These are phyloP conservation scores for Nothomitra cinnamomea DNA, from an alignment of 2,329 filamentous ascomycete genomes.

Conservation along the genomic window DNA sequence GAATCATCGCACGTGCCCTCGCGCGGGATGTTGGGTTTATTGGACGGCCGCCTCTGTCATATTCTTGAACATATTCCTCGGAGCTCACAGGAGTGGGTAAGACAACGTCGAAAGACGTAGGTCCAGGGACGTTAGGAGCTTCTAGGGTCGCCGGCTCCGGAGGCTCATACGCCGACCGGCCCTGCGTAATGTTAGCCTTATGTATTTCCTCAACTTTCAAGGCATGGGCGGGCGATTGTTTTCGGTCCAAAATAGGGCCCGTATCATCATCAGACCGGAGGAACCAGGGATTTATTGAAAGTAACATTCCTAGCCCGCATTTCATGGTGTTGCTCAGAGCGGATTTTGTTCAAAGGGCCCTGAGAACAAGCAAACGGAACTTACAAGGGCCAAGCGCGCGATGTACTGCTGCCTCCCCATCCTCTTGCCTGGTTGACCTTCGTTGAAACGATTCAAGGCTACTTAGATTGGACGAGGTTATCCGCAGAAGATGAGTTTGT, in stretches of 20 bases:
- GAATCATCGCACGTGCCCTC: conserved; percentile 23
- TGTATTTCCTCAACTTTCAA: not conserved
- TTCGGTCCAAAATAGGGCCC: too few species aligned
- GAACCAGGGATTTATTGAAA: too few species aligned
- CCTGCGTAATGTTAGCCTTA: conserved; percentile 19
- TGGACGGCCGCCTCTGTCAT: conserved; percentile 30
- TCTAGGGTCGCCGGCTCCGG: conserved; percentile 18
- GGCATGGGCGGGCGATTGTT: too few species aligned
- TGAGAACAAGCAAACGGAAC: conserved; percentile 4
- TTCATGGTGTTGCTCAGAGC: too few species aligned
- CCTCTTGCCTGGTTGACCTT: not conserved
- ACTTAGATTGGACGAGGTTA: not conserved
- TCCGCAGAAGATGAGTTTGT: not conserved
- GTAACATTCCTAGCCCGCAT: too few species aligned
- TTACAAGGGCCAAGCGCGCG: conserved; percentile 21
- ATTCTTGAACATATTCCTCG: conserved; percentile 29
- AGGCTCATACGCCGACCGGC: conserved; percentile 28
- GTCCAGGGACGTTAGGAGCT: conserved; percentile 10
- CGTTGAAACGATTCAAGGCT: not conserved
- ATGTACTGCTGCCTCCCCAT: conserved; percentile 9
- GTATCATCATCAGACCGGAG: too few species aligned
- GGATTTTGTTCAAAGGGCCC: not conserved
- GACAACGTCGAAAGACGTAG: conserved; percentile 4
- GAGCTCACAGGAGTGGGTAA: conserved; percentile 8
- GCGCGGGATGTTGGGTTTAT: conserved; percentile 25